Conservation (phyloP, 2,329 filamentous ascomycete genomes). For the Emergomyces pasteurianus region DNA sequence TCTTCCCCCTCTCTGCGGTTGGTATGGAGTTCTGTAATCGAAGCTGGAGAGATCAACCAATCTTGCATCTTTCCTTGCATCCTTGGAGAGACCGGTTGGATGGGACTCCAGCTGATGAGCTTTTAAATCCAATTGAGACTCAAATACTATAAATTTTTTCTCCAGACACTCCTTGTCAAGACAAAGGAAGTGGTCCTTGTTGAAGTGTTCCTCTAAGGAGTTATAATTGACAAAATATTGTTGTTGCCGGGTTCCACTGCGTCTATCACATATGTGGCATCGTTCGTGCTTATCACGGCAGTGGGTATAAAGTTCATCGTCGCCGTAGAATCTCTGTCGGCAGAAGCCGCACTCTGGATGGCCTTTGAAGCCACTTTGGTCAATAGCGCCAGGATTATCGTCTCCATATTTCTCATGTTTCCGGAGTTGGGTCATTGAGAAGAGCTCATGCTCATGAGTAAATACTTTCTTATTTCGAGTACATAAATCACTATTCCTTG, state of each 20-base stretch:
- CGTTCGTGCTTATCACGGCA: conserved; percentile 89
- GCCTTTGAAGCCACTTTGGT: conserved; percentile 92
- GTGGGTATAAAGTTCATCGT: conserved; percentile 87
- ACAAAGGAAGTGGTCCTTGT: conserved; percentile 76
- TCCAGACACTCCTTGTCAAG: conserved; percentile 77
- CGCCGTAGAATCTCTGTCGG: conserved; percentile 81
- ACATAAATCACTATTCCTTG: conserved; percentile 56
- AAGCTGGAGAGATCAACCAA: conserved; percentile 81
- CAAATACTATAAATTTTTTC: conserved; percentile 96
- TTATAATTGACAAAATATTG: conserved; percentile 90
- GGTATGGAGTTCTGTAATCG: conserved; percentile 62
- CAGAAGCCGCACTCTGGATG: conserved; percentile 94
- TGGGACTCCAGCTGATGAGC: conserved; percentile 82
- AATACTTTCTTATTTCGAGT: conserved; percentile 95
- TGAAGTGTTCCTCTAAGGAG: conserved; percentile 74
- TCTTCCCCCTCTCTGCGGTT: conserved; percentile 47
- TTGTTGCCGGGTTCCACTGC: conserved; percentile 51
- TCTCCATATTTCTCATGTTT: conserved; percentile 86
- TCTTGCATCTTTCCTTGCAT: conserved; percentile 69
- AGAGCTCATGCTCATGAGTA: conserved; percentile 92
- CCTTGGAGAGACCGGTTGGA: conserved; percentile 66
- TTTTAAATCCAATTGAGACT: conserved; percentile 87
- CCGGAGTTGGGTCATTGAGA: conserved; percentile 66
- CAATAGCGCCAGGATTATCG: conserved; percentile 73
- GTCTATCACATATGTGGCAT: conserved; percentile 84